These are phyloP conservation scores for Penstemon barbatus DNA, from an alignment of 257 asterid species.

Conservation along the genomic window DNA sequence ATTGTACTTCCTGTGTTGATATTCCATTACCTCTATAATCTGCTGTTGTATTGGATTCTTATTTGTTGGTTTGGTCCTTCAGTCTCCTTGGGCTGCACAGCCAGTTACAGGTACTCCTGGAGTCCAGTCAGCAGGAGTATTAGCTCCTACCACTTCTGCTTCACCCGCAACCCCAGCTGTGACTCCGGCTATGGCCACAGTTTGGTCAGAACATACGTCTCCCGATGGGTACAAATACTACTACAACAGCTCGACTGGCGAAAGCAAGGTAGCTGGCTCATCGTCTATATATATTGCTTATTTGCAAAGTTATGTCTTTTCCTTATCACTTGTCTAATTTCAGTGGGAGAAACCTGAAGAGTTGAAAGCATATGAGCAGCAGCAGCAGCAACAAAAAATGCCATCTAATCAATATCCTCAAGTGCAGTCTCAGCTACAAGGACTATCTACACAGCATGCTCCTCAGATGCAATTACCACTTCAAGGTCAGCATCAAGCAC, in stretches of 20 bases:
- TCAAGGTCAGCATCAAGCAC: constrained; percentile 55
- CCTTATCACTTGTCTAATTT: constrained; percentile 19
- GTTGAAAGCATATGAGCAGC: constrained; percentile 55
- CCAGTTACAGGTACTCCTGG: constrained; percentile 38
- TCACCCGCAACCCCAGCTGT: constrained; percentile 35
- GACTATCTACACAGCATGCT: constrained; percentile 48
- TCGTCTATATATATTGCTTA: neutral
- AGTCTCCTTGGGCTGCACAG: constrained; percentile 78
- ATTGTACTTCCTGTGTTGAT: neutral
- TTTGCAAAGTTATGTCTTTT: constrained; percentile 19
- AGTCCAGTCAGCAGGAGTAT: constrained; percentile 45
- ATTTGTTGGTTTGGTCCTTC: constrained; percentile 22
- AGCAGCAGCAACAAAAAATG: constrained; percentile 49
- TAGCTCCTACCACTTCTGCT: constrained; percentile 36
- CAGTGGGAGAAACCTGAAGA: constrained; percentile 99
- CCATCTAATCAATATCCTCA: constrained; percentile 52
- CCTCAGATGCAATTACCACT: constrained; percentile 58
- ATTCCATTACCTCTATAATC: neutral
- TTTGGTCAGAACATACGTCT: constrained; percentile 90
- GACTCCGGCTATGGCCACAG: constrained; percentile 32
- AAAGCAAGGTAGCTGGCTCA: constrained; percentile 75
- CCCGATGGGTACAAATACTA: constrained; percentile 96
- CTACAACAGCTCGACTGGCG: constrained; percentile 78
- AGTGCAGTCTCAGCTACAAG: constrained; percentile 52
- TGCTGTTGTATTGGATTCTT: constrained; percentile 5